Evolutionary conservation across 768 basidiomycete species (phyloP), one percentile per base, ranked within the genome.

Genomic region (Mycena rebaudengoi): DNA sequence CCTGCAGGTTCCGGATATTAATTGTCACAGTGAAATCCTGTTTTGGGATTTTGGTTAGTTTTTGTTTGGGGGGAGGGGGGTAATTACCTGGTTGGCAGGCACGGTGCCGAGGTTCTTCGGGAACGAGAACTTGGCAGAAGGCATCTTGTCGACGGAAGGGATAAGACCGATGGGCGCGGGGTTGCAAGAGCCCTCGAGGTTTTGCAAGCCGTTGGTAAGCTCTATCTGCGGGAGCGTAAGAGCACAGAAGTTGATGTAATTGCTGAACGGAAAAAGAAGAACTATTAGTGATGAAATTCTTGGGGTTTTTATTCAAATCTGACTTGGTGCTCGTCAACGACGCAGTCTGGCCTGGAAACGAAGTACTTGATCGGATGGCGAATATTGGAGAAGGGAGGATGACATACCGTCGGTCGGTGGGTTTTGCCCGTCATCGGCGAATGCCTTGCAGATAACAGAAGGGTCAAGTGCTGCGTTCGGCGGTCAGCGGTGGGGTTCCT

Each of bases 231-330:
- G 74, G 16, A 75, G 73, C 16, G 80, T 82, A 30, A 79, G 68
- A 69, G 44, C 44, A 16, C 85, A 87, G 70, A 81, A 84, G 77
- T 85, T 84, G 76, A 88, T 85, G 71, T 85, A 89, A 76, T 89
- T 88, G 76, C 89, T 87, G 18, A n/a, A n/a, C n/a, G 20, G 74
- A 79, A n/a, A 83, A 83, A 4, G 85, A n/a, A 26, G 23, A 10
- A 26, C 13, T 7, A 13, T 21, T 2, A 45, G 12, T 45, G 25
- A 45, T 21, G 44, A 3, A 14, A 45, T 16, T 45, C 44, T 45
- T n/a, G n/a, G n/a, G n/a, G n/a, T n/a, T n/a, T n/a, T n/a, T n/a
- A n/a, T n/a, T n/a, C n/a, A n/a, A n/a, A n/a, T 25, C 25, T 45
- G 5, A 45, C 44, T 45, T 45, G 44, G 7, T 45, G 44, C 44